Conservation (phyloP, 805 yeast species). For the Candida namnaoensis region DNA sequence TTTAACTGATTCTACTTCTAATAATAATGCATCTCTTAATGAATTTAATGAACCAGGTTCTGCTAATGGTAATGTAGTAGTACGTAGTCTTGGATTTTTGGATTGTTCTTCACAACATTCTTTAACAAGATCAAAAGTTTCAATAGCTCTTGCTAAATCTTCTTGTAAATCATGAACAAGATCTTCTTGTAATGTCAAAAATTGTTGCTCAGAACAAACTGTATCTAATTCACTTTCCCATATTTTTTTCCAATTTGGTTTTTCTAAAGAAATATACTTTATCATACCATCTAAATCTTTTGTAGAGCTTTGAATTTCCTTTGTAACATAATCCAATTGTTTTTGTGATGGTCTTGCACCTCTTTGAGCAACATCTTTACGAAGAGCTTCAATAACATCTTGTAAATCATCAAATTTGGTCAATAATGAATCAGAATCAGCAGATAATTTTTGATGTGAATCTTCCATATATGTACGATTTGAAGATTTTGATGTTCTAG, state of each 20-base stretch:
- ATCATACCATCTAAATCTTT: conserved; percentile 42
- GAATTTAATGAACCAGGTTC: conserved; percentile 57
- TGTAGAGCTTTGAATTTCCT: conserved; percentile 57
- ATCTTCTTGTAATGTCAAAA: conserved; percentile 83
- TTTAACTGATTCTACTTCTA: conserved; percentile 67
- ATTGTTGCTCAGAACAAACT: conserved; percentile 91
- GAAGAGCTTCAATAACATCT: conserved; percentile 80
- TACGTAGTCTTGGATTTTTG: conserved; percentile 41
- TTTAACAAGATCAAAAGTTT: conserved; percentile 75
- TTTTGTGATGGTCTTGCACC: conserved; percentile 76
- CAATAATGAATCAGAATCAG: conserved; percentile 65
- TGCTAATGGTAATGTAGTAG: conserved; percentile 33
- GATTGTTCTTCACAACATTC: conserved; percentile 73
- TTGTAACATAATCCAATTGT: conserved; percentile 57
- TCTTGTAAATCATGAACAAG: conserved; percentile 70
- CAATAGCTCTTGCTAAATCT: conserved; percentile 72
- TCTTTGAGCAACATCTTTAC: conserved; percentile 87
- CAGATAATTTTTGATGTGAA: conserved; percentile 65
- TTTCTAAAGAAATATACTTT: conserved; percentile 59
- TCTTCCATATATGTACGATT: conserved; percentile 59
- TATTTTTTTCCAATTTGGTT: conserved; percentile 78
- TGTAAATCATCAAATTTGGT: conserved; percentile 85
- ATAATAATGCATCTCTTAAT: conserved; percentile 68
- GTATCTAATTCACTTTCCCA: conserved; percentile 90
- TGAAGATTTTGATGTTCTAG: conserved; percentile 20